Conservation (phyloP, 108 stramenopile genomes). For the Pseudonitzschia multiseries region DNA sequence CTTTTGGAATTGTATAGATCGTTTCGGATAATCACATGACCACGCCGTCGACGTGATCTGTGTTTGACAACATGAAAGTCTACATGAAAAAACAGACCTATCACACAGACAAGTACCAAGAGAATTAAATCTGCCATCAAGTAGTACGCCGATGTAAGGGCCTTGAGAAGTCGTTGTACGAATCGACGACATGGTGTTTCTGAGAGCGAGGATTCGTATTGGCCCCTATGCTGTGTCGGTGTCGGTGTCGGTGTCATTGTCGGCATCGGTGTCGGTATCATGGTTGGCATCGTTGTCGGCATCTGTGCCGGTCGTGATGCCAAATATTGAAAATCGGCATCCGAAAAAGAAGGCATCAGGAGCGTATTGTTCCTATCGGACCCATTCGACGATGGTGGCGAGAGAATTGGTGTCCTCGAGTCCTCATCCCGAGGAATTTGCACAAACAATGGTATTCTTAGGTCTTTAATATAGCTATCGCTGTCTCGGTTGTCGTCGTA, state of each 20-base stretch:
- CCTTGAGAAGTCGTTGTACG: background rate
- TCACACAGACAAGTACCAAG: conserved; percentile 23
- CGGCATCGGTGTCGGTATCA: too few species aligned
- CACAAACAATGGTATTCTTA: conserved; percentile 32
- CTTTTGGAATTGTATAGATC: background rate
- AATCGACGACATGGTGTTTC: background rate
- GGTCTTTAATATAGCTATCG: background rate
- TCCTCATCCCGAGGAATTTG: conserved; percentile 22
- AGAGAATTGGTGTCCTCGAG: background rate
- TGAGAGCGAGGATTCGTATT: background rate
- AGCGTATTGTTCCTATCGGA: background rate
- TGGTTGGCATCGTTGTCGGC: too few species aligned
- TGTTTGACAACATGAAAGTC: conserved; percentile 35
- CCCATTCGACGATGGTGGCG: conserved; percentile 25
- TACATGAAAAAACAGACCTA: conserved; percentile 43
- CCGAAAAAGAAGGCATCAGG: too few species aligned
- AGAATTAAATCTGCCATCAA: conserved; percentile 23
- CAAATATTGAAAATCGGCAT: too few species aligned
- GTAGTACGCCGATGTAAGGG: background rate
- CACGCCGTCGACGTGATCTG: conserved; percentile 15
- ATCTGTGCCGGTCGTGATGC: too few species aligned
- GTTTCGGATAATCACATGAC: conserved; percentile 25
- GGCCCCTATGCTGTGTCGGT: background rate
- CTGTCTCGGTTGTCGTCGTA: conserved; percentile 15
- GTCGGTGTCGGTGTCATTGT: background rate